Base-by-base conservation (phyloP, 176 grass and related monocot species). In the Thinopyrum elongatum region DNA sequence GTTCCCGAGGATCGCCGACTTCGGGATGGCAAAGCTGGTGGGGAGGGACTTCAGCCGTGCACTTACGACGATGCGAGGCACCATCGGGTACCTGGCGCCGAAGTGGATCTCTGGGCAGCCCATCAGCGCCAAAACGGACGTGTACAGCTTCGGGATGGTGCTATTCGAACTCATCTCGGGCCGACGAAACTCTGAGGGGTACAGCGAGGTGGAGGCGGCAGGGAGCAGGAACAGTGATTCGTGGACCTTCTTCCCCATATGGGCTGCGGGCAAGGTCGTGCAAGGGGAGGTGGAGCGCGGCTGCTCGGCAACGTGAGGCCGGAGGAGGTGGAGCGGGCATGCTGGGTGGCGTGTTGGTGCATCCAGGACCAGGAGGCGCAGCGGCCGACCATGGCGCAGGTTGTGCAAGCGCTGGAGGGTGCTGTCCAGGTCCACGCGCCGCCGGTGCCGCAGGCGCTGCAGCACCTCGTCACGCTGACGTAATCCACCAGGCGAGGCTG, bases 131-230 rank as follows among this genome's bases (percentile, higher is more conserved):
- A 91, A 91, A 70, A 67, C 87, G 5, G 91, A 90, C 58, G 87
- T 90, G 47, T 93, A 90, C 82, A 93, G 84, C 70, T 93, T 85
- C 44, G 91, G 91, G 23, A 77, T 93, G 88, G 60, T 93, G 81
- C 81, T 93, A 6, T 78, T 88, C 59, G 86, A 92, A 71, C 62
- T 89, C 15, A 36, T 90, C 15, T 86, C 88, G 1, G 77, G 83
- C 6, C 71, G 26, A 21, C 82, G 82, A 6, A 85, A 86, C 78
- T 41, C 7, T 9, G 35, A 53, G 13, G 16, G 10, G 23, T 53
- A 12, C 16, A 2, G 63, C 16, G 72, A 23, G 5, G 15, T 1
- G 1, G 36, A 13, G 6, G 57, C 21, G 29, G 70, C 29, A 16
- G 13, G 4, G 30, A 44, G 10, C 10, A 10, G 10, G 10, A 44